Evolutionary conservation across 495 filamentous ascomycete species (phyloP).

Genomic region (Hypoxylon rickii): DNA sequence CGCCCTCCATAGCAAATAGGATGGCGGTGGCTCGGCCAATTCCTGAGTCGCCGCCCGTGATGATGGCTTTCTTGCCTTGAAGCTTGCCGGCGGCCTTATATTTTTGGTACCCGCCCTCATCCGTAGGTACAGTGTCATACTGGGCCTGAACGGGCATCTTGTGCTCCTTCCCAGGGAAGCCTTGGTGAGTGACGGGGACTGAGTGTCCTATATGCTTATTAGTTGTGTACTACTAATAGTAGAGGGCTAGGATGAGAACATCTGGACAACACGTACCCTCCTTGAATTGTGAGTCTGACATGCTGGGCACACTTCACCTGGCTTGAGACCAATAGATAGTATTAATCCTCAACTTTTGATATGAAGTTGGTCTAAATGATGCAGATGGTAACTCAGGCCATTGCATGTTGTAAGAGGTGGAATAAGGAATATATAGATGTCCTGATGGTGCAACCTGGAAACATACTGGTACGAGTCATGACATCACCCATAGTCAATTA

Average conservation of each 20-base stretch:
- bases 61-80: slow-evolving; percentile 72
- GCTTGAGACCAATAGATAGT: background rate
- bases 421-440: slow-evolving; percentile 6
- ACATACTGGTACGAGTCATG: slow-evolving; percentile 20
- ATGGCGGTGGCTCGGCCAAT: slow-evolving; percentile 81
- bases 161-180: slow-evolving; percentile 68
- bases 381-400: too few species aligned
- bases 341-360: too few species aligned
- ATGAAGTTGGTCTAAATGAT: too few species aligned
- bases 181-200: slow-evolving; percentile 69
- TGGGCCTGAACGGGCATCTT: slow-evolving; percentile 67
- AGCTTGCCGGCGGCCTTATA: slow-evolving; percentile 84
- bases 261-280: slow-evolving; percentile 49
- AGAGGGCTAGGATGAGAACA: background rate
- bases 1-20: slow-evolving; percentile 83
- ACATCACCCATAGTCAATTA: slow-evolving; percentile 28
- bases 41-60: slow-evolving; percentile 82
- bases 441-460: slow-evolving; percentile 8
- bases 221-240: background rate
- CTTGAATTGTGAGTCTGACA: slow-evolving; percentile 58
- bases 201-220: slow-evolving; percentile 60
- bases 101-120: slow-evolving; percentile 69
- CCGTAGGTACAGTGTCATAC: slow-evolving; percentile 69
- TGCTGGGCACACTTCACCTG: too few species aligned
- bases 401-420: too few species aligned